Conservation (phyloP, 2,329 filamentous ascomycete genomes). For the Fonsecaea pugnacius region DNA sequence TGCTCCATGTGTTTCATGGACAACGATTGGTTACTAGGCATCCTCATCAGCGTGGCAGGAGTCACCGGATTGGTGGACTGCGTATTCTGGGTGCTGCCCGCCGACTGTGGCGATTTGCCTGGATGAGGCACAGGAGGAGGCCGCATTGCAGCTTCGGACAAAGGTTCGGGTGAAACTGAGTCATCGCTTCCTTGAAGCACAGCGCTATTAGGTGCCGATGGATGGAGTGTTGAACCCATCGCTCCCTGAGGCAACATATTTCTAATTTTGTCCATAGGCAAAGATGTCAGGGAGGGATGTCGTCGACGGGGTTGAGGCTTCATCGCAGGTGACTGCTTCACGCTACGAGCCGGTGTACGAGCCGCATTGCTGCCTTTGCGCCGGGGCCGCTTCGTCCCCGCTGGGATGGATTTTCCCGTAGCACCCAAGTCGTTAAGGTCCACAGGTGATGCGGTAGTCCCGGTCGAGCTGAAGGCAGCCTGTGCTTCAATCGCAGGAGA, state of each 20-base stretch:
- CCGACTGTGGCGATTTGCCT: conserved; percentile 45
- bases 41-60: conserved; percentile 83
- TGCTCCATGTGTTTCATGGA: conserved; percentile 42
- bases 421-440: conserved; percentile 44
- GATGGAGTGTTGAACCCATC: conserved; percentile 42
- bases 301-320: conserved; percentile 47
- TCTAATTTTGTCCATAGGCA: conserved; percentile 43
- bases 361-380: conserved; percentile 45
- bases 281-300: conserved; percentile 37
- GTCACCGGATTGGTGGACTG: conserved; percentile 68
- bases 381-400: conserved; percentile 46
- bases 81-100: conserved; percentile 37
- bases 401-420: conserved; percentile 41
- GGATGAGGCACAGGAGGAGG: conserved; percentile 51
- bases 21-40: conserved; percentile 56
- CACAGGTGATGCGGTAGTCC: conserved; percentile 48
- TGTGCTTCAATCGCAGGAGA: conserved; percentile 56
- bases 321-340: conserved; percentile 52
- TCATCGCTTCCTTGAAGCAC: conserved; percentile 45
- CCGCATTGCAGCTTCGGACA: conserved; percentile 57
- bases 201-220: conserved; percentile 36
- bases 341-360: conserved; percentile 39
- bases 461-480: conserved; percentile 46
- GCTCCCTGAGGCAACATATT: conserved; percentile 41
- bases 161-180: conserved; percentile 55